These are phyloP conservation scores for Pythium dissotocum DNA, from an alignment of 352 stramenopile species.

Conservation along the genomic window DNA sequence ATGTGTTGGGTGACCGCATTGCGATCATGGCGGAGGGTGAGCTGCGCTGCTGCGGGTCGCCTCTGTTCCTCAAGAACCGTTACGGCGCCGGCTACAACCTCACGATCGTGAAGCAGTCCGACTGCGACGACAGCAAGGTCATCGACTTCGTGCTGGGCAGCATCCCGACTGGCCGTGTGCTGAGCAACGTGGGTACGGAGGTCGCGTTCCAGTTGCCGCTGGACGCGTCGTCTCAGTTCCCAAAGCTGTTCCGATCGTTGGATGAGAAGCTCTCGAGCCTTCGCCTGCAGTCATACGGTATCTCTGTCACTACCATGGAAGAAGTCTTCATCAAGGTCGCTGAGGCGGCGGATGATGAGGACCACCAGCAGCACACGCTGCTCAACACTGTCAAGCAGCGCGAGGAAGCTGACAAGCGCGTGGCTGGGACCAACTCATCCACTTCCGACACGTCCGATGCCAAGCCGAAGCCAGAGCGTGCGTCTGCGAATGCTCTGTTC, in stretches of 20 bases:
- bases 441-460: too few species aligned
- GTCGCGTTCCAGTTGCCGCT: conserved; percentile 72
- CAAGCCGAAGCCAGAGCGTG: too few species aligned
- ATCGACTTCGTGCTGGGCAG: conserved; percentile 35
- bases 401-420: not conserved
- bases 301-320: conserved; percentile 96
- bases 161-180: conserved; percentile 42
- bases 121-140: conserved; percentile 25
- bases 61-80: conserved; percentile 87
- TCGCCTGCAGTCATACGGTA: conserved; percentile 82
- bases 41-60: conserved; percentile 31
- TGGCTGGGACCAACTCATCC: not conserved
- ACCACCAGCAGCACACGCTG: conserved; percentile 31
- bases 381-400: conserved; percentile 23
- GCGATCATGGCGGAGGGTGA: conserved; percentile 70
- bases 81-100: conserved; percentile 86
- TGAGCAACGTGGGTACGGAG: conserved; percentile 76
- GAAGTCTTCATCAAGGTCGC: conserved; percentile 93
- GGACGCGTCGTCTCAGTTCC: conserved; percentile 47
- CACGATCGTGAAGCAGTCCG: conserved; percentile 31
- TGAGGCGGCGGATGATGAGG: conserved; percentile 24
- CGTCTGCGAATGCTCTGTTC: conserved; percentile 3
- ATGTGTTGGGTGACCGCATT: conserved; percentile 70
- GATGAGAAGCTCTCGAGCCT: conserved; percentile 46
- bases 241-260: conserved; percentile 58